Conservation (phyloP, 495 filamentous ascomycete genomes). For the Lasiosphaeria miniovina region DNA sequence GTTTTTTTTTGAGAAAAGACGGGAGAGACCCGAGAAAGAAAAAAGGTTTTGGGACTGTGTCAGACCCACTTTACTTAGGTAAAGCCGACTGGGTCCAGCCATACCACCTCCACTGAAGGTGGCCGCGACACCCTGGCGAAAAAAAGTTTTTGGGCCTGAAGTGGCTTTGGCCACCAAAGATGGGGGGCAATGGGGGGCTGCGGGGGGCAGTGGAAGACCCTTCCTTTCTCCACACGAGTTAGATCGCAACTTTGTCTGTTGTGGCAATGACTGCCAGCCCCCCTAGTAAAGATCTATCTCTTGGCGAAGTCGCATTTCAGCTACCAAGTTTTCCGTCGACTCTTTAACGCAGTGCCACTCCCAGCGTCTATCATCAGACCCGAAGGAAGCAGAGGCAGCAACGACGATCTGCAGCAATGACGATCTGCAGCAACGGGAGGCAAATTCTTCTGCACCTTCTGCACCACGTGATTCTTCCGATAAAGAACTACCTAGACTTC, state of each 20-base stretch:
- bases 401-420: not conserved
- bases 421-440: not conserved
- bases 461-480: too few relatives aligned
- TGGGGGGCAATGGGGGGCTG: not conserved
- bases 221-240: not conserved
- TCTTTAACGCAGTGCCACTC: not conserved
- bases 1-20: conserved; percentile 34
- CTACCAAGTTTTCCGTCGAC: too few relatives aligned
- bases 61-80: conserved; percentile 31
- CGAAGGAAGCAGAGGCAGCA: not conserved
- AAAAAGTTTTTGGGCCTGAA: not conserved
- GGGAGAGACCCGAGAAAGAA: conserved; percentile 29
- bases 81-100: conserved; percentile 21
- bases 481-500: too few relatives aligned
- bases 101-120: conserved; percentile 1
- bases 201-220: not conserved
- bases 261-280: not conserved
- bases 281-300: not conserved
- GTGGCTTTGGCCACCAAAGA: not conserved
- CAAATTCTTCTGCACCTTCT: not conserved
- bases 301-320: not conserved
- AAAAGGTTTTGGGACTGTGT: conserved; percentile 34
- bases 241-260: not conserved
- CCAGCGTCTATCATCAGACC: not conserved
- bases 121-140: not conserved